These are phyloP conservation scores for Xylaria telfairii DNA, from an alignment of 495 filamentous ascomycete species.

Conservation along the genomic window DNA sequence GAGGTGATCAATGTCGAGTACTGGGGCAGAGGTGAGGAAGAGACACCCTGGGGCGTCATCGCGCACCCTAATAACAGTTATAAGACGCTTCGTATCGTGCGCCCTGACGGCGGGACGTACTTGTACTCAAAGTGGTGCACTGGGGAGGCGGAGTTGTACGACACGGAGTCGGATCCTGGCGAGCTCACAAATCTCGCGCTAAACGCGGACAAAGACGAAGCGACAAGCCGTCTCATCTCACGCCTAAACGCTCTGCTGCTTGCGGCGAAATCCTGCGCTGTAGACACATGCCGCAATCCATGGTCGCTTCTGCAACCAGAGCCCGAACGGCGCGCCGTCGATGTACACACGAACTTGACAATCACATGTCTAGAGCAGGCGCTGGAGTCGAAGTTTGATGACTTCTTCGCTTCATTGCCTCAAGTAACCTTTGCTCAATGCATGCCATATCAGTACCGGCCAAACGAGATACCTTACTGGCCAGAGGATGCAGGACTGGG, in stretches of 20 bases:
- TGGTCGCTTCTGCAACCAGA: conserved; percentile 55
- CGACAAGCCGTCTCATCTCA: conserved; percentile 28
- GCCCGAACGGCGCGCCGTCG: conserved; percentile 14
- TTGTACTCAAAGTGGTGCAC: conserved; percentile 62
- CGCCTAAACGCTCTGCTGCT: conserved; percentile 59
- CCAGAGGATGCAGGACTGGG: conserved; percentile 17
- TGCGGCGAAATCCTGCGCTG: conserved; percentile 60
- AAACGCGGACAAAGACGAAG: not conserved
- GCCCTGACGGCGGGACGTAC: conserved; percentile 46
- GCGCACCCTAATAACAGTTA: conserved; percentile 53
- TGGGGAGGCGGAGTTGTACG: conserved; percentile 60
- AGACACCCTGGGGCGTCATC: conserved; percentile 43
- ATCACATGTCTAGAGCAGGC: conserved; percentile 20
- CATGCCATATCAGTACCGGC: conserved; percentile 14
- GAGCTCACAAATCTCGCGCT: conserved; percentile 27
- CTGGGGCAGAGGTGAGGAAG: conserved; percentile 23
- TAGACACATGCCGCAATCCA: conserved; percentile 53
- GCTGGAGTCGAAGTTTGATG: conserved; percentile 29
- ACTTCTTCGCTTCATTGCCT: conserved; percentile 17
- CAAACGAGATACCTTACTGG: conserved; percentile 25
- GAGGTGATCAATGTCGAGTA: conserved; percentile 28
- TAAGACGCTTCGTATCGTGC: conserved; percentile 56
- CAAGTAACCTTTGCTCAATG: conserved; percentile 14
- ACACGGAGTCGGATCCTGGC: conserved; percentile 38
- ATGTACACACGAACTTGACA: conserved; percentile 19